phyloP scores from a whole-genome alignment of 495 filamentous ascomycete genomes.

The Neurospora pannonica region DNA sequence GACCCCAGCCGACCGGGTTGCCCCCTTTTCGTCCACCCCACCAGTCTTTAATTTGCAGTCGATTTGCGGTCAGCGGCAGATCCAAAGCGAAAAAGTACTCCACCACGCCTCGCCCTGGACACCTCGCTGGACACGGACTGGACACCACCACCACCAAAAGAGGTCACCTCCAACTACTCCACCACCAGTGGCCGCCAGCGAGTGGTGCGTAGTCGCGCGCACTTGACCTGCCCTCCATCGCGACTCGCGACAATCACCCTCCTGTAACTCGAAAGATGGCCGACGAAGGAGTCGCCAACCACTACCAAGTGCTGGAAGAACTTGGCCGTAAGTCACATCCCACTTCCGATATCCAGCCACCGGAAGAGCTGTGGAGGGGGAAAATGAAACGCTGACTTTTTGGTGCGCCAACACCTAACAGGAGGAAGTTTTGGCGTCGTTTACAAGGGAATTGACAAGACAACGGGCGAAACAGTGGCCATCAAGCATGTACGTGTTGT shows the following conservation, averaged over 20 bases:
- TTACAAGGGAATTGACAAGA: slow-evolving; percentile 85
- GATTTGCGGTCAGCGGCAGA: not conserved
- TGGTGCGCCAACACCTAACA: slow-evolving; percentile 14
- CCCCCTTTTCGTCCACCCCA: not conserved
- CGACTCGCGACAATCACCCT: not conserved
- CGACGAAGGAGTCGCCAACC: slow-evolving; percentile 60
- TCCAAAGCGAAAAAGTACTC: not conserved
- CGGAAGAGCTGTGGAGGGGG: not conserved
- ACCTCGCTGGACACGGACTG: not conserved
- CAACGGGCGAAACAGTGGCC: slow-evolving; percentile 80
- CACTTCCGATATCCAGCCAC: not conserved
- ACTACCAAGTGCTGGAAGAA: slow-evolving; percentile 88
- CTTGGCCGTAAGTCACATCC: slow-evolving; percentile 62
- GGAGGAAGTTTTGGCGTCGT: slow-evolving; percentile 94
- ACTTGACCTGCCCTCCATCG: not conserved
- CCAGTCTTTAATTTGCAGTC: not conserved
- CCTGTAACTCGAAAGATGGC: slow-evolving; percentile 29
- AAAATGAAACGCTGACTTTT: slow-evolving; percentile 10
- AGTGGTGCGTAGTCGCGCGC: not conserved
- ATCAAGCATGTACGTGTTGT: slow-evolving; percentile 67
- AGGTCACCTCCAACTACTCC: not conserved
- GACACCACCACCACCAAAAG: not conserved
- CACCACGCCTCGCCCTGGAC: not conserved
- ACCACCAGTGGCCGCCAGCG: not conserved
- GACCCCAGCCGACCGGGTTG: not conserved